Conservation (phyloP, 495 filamentous ascomycete genomes). For the Thozetella sp. region DNA sequence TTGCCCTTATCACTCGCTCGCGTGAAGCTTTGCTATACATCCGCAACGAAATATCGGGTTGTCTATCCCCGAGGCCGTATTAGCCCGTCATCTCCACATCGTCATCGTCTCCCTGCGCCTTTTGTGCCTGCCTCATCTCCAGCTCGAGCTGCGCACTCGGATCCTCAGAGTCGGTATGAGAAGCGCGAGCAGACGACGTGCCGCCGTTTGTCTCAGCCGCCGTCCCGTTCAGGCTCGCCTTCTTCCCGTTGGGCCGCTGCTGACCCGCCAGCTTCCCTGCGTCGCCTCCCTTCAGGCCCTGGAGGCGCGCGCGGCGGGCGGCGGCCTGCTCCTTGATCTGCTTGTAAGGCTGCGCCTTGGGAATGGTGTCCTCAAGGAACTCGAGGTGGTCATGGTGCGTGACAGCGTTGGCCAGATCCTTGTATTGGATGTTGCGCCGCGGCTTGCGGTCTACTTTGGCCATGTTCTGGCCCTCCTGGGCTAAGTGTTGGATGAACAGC, state of each 20-base stretch:
- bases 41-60: no score
- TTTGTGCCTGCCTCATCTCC: constrained; percentile 45
- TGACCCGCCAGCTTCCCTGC: constrained; percentile 3
- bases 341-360: constrained; percentile 79
- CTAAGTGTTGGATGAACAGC: constrained; percentile 93
- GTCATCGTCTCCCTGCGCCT: constrained; percentile 22
- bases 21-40: neutral
- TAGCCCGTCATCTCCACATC: constrained; percentile 65
- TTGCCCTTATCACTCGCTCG: neutral
- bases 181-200: neutral
- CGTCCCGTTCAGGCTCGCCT: constrained; percentile 19
- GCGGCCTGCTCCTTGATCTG: constrained; percentile 65
- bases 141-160: constrained; percentile 43
- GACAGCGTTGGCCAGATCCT: constrained; percentile 89
- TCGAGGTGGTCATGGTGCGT: constrained; percentile 90
- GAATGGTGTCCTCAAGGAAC: constrained; percentile 90
- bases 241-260: constrained; percentile 21
- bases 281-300: constrained; percentile 22
- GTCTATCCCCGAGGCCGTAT: no score
- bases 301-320: constrained; percentile 37
- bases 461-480: constrained; percentile 82
- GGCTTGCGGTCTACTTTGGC: constrained; percentile 90
- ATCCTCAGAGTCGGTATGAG: constrained; percentile 22
- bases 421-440: constrained; percentile 93
- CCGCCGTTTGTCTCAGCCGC: constrained; percentile 25